A percentile compares a stretch with the other conserved stretches of the same genome.
Conservation (phyloP, 345 rosid genomes). For the Eucalyptus urophylla region DNA sequence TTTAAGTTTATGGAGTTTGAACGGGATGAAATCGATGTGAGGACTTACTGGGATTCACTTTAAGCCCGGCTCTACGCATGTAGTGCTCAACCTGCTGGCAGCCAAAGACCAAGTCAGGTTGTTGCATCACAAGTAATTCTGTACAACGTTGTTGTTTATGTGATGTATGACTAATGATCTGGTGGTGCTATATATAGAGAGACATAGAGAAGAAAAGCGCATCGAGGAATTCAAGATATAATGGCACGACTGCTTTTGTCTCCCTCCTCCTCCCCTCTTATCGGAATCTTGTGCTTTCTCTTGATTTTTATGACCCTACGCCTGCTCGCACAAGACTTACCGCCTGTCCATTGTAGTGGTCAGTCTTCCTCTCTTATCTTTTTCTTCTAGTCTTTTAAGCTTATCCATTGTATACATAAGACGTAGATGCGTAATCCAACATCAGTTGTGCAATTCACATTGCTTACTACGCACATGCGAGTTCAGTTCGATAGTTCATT, state of each 20-base stretch:
- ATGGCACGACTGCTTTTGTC: not conserved
- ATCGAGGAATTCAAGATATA: not conserved
- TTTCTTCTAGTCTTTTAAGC: not conserved
- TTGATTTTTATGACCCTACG: not conserved
- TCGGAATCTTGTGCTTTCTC: not conserved
- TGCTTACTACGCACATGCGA: not conserved
- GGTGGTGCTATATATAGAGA: not conserved
- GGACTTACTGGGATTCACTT: not conserved
- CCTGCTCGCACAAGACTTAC: not conserved
- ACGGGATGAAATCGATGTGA: not conserved
- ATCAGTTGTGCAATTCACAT: not conserved
- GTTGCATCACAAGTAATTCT: not conserved
- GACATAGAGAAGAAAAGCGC: not conserved
- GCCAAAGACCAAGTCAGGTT: not conserved
- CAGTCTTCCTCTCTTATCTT: not conserved
- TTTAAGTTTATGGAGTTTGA: not conserved
- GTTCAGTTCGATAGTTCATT: not conserved
- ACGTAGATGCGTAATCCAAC: not conserved
- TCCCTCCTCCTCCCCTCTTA: not conserved
- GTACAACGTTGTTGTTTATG: not conserved
- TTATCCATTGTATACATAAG: not conserved
- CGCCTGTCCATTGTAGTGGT: not conserved
- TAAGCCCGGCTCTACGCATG: not conserved
- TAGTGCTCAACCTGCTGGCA: not conserved
- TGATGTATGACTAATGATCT: not conserved